Evolutionary conservation across 495 filamentous ascomycete species (phyloP).

Genomic region (Clavariopsis aquatica): DNA sequence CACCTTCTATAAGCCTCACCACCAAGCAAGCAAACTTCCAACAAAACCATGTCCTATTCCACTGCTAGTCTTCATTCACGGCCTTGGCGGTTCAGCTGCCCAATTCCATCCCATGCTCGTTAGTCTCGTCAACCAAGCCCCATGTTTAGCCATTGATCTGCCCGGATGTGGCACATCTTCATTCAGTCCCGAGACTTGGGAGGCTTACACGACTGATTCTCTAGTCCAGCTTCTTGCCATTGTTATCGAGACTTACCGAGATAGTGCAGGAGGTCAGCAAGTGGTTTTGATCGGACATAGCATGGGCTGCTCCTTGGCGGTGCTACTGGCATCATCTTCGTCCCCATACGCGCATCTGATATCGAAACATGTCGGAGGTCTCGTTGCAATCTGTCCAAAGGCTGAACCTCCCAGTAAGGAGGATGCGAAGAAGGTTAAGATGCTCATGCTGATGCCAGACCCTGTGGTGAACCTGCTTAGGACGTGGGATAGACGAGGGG

Average conservation of each 20-base stretch:
- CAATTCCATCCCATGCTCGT: constrained; percentile 84
- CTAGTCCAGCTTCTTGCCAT: constrained; percentile 71
- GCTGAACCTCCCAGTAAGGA: constrained; percentile 61
- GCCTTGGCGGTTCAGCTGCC: constrained; percentile 82
- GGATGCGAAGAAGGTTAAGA: constrained; percentile 47
- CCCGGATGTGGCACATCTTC: constrained; percentile 83
- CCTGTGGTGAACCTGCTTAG: constrained; percentile 77
- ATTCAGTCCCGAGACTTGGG: constrained; percentile 70
- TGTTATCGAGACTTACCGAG: constrained; percentile 71
- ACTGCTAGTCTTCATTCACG: constrained; percentile 86
- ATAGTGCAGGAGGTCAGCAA: constrained; percentile 64
- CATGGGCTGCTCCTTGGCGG: constrained; percentile 79
- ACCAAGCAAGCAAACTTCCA: constrained; percentile 75
- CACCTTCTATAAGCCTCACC: constrained; percentile 80
- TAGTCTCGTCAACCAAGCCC: constrained; percentile 77
- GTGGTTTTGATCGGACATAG: constrained; percentile 85
- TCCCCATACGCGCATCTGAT: constrained; percentile 52
- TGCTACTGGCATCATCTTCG: constrained; percentile 67
- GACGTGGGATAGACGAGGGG: constrained; percentile 78
- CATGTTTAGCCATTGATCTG: constrained; percentile 88
- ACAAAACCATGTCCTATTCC: constrained; percentile 71
- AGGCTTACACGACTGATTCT: constrained; percentile 75
- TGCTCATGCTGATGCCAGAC: constrained; percentile 58
- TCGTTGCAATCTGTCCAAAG: constrained; percentile 78
- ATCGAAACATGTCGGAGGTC: constrained; percentile 66